phyloP scores from a whole-genome alignment of 1,284 basidiomycete species.

The Ustilago cynodontis region DNA sequence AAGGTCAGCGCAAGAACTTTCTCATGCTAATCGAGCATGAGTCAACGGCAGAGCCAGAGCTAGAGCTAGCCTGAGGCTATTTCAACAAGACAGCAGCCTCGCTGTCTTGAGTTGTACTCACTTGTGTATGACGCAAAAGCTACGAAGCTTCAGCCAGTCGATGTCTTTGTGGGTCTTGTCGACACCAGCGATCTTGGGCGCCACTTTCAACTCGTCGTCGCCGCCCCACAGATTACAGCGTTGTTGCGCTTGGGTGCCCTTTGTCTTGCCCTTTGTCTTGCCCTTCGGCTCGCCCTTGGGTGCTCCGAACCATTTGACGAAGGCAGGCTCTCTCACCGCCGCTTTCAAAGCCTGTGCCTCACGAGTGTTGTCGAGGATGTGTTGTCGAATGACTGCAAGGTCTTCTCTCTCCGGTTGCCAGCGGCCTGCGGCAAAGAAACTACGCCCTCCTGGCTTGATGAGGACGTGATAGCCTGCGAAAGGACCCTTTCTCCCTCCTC shows the following conservation, averaged over 20 bases:
- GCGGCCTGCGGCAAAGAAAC: conserved; percentile 81
- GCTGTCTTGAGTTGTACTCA: too few relatives aligned
- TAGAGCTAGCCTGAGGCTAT: too few relatives aligned
- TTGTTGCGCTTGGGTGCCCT: conserved; percentile 1
- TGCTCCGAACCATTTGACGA: conserved; percentile 80
- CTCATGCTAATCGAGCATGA: background rate
- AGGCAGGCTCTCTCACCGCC: conserved; percentile 77
- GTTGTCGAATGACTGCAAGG: conserved; percentile 79
- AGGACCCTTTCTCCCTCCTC: conserved; percentile 83
- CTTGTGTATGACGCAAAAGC: conserved; percentile 79
- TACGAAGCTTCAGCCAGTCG: conserved; percentile 84
- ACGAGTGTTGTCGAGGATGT: conserved; percentile 73
- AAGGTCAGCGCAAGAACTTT: conserved; percentile 5
- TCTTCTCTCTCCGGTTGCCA: conserved; percentile 88
- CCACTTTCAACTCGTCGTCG: conserved; percentile 77
- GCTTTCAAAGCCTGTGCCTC: conserved; percentile 77
- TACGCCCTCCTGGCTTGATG: conserved; percentile 70
- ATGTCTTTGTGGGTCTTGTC: conserved; percentile 88
- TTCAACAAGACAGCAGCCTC: too few relatives aligned
- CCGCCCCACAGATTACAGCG: conserved; percentile 74
- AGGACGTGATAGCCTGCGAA: conserved; percentile 74
- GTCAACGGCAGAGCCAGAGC: too few relatives aligned
- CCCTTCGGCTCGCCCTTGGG: conserved; percentile 67
- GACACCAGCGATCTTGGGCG: conserved; percentile 73
- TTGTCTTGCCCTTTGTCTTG: conserved; percentile 14